Percentiles rank a stretch among this genome's conserved stretches.
phyloP scores from a whole-genome alignment of 2,329 filamentous ascomycete species.

The Tolypocladium album region DNA sequence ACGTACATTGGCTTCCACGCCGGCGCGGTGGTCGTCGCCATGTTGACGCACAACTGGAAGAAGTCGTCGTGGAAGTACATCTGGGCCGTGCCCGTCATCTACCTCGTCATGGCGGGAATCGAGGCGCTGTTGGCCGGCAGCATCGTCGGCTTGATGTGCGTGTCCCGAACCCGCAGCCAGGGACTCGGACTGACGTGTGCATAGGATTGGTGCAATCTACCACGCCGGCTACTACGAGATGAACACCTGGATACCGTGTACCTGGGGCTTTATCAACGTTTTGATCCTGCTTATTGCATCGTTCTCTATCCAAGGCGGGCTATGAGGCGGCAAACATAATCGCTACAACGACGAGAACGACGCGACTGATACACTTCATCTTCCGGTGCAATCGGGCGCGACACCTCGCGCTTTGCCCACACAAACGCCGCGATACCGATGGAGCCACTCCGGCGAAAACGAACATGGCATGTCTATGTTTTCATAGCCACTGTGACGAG shows the following conservation, averaged over 20 bases:
- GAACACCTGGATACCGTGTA: conserved; percentile 89
- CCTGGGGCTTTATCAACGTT: conserved; percentile 80
- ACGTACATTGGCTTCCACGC: conserved; percentile 68
- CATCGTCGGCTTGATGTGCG: conserved; percentile 65
- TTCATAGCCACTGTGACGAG: not conserved
- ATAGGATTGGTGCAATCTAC: conserved; percentile 69
- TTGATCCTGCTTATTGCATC: conserved; percentile 75
- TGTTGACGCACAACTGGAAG: conserved; percentile 57
- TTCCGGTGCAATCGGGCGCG: not conserved
- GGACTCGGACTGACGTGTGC: conserved; percentile 6
- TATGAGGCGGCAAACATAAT: conserved; percentile 38
- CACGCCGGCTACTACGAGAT: conserved; percentile 74
- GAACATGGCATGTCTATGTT: not conserved
- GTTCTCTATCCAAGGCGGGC: conserved; percentile 83
- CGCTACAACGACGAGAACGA: not conserved
- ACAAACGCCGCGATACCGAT: not conserved
- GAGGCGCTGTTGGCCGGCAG: conserved; percentile 75
- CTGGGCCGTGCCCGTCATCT: conserved; percentile 63
- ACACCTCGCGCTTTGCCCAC: not conserved
- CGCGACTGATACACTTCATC: not conserved
- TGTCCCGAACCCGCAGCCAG: not conserved
- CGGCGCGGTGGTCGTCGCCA: conserved; percentile 58
- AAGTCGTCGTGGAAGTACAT: conserved; percentile 48
- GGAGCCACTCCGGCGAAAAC: not conserved
- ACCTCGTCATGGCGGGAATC: conserved; percentile 58